Evolutionary conservation across 805 yeast species (phyloP).

Genomic region (Yarrowia sp.): DNA sequence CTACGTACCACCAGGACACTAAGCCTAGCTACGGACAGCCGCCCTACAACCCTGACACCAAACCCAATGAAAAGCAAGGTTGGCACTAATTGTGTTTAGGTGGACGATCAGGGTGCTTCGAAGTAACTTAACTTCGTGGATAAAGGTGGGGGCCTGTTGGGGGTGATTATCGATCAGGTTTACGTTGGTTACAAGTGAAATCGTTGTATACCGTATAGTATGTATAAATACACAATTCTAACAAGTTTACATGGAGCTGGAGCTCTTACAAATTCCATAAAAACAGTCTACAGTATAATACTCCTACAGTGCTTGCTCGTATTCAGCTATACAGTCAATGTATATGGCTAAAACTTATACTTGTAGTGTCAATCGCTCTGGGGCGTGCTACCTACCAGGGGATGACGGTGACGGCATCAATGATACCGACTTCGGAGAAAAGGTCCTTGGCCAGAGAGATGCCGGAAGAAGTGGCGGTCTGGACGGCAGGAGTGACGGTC

Average conservation of each 20-base stretch:
- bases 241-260: no score
- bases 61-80: constrained; percentile 37
- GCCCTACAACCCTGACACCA: constrained; percentile 9
- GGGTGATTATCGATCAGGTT: no score
- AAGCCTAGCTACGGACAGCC: constrained; percentile 23
- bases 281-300: no score
- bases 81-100: constrained; percentile 11
- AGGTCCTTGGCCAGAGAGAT: constrained; percentile 40
- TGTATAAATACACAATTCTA: no score
- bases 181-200: no score
- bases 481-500: constrained; percentile 40
- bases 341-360: not conserved
- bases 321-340: not conserved
- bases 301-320: no score
- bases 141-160: not conserved
- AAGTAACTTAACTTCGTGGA: not conserved
- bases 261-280: no score
- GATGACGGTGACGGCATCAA: constrained; percentile 35
- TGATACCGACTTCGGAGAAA: constrained; percentile 43
- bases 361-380: not conserved
- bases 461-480: constrained; percentile 40
- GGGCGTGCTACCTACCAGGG: constrained; percentile 21
- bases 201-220: no score
- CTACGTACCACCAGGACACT: constrained; percentile 7
- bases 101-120: constrained; percentile 1